These are phyloP conservation scores for Symbiodinium pilosum DNA, from an alignment of 73 alveolate genomes.

Conservation along the genomic window DNA sequence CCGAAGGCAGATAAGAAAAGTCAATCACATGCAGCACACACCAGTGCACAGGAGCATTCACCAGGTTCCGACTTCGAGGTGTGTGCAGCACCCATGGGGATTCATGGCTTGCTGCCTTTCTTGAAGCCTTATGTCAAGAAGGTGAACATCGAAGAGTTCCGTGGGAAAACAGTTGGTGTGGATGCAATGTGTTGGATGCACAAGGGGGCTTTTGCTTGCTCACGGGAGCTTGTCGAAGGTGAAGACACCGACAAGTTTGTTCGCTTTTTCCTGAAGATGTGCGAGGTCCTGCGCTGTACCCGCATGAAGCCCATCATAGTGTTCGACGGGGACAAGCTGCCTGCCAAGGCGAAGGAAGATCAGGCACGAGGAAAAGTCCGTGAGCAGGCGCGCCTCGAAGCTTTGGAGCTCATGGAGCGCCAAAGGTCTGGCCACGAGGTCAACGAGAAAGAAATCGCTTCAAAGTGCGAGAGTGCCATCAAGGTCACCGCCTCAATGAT, in stretches of 20 bases:
- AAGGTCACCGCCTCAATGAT: conserved; percentile 97
- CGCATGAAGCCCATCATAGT: conserved; percentile 96
- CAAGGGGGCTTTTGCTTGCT: conserved; percentile 83
- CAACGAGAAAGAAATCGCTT: not conserved
- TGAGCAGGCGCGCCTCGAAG: conserved; percentile 34
- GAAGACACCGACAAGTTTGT: conserved; percentile 69
- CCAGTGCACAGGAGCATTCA: too few species aligned
- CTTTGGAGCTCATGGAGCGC: conserved; percentile 20
- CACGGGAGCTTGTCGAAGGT: conserved; percentile 75
- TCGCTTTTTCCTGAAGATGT: conserved; percentile 66
- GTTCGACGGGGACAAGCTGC: conserved; percentile 97
- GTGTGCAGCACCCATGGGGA: conserved; percentile 88
- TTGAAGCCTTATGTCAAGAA: conserved; percentile 37
- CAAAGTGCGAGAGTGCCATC: conserved; percentile 89
- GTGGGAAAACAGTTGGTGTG: conserved; percentile 45
- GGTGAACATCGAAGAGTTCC: conserved; percentile 24
- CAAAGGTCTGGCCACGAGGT: not conserved
- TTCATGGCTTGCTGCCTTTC: conserved; percentile 75
- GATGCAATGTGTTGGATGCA: conserved; percentile 95
- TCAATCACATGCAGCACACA: too few species aligned
- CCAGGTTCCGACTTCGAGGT: too few species aligned
- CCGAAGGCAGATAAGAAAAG: too few species aligned
- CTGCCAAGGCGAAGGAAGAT: conserved; percentile 97
- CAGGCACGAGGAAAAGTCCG: conserved; percentile 25
- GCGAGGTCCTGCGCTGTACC: conserved; percentile 6